A percentile compares a stretch with the other conserved stretches of the same genome.
phyloP scores from a whole-genome alignment of 2,329 filamentous ascomycete genomes.

The Lecanosticta acicola region DNA sequence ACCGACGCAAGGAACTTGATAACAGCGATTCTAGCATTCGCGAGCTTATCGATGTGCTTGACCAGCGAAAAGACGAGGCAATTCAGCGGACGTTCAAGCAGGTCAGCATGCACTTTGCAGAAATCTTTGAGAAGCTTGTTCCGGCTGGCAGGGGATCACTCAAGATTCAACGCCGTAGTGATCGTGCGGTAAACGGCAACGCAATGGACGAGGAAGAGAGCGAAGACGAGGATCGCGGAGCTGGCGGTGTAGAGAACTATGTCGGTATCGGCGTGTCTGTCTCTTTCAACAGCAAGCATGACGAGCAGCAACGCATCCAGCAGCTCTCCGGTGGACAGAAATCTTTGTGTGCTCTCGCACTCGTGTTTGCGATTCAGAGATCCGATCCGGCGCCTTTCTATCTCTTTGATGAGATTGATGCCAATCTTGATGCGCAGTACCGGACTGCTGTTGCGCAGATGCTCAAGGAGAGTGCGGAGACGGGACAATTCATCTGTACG shows the following conservation, averaged over 20 bases:
- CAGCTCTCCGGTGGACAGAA: constrained; percentile 97
- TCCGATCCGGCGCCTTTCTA: constrained; percentile 98
- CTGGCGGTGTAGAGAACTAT: constrained; percentile 75
- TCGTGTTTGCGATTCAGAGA: constrained; percentile 98
- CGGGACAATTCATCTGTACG: constrained; percentile 90
- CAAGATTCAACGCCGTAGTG: constrained; percentile 85
- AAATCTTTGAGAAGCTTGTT: constrained; percentile 90
- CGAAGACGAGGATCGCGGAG: constrained; percentile 46
- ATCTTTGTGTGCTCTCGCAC: constrained; percentile 86
- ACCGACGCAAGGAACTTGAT: constrained; percentile 80
- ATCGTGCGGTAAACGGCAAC: constrained; percentile 52
- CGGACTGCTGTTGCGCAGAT: constrained; percentile 90
- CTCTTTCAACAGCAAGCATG: constrained; percentile 96
- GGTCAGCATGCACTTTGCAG: constrained; percentile 86
- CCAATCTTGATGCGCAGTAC: constrained; percentile 96
- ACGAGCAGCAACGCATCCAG: constrained; percentile 96
- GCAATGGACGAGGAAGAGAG: constrained; percentile 53
- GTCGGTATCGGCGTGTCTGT: constrained; percentile 94
- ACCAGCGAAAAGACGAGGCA: constrained; percentile 93
- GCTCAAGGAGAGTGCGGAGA: constrained; percentile 54
- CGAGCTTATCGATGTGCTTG: constrained; percentile 84
- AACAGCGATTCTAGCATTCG: constrained; percentile 81
- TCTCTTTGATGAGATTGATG: constrained; percentile 98
- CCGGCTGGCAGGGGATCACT: constrained; percentile 87
- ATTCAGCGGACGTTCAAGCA: constrained; percentile 99